Conservation (phyloP, 805 yeast species). For the Teunomyces stri region DNA sequence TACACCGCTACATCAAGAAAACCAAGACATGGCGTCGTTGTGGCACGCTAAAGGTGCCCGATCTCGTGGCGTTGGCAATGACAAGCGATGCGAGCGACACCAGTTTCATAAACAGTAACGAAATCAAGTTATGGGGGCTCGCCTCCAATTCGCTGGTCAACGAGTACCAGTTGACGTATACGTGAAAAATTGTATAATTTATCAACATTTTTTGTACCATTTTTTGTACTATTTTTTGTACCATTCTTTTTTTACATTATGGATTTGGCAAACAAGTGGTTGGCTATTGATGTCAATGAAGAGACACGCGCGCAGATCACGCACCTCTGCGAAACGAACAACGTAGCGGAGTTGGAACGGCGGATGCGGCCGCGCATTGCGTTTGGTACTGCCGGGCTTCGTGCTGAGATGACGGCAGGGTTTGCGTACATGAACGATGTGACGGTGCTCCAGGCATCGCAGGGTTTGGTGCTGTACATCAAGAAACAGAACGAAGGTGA, state of each 20-base stretch:
- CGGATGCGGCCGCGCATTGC: conserved; percentile 60
- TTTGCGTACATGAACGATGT: conserved; percentile 85
- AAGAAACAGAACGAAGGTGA: conserved; percentile 14
- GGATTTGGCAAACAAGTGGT: conserved; percentile 33
- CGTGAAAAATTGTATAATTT: no score
- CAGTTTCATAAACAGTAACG: conserved; percentile 5
- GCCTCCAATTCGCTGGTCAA: neutral
- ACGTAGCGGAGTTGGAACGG: conserved; percentile 46
- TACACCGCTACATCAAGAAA: conserved; percentile 39
- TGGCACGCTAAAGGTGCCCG: neutral
- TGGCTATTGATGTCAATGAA: conserved; percentile 34
- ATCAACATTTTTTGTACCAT: no score
- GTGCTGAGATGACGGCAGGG: conserved; percentile 89
- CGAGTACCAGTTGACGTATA: neutral
- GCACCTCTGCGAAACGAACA: conserved; percentile 34
- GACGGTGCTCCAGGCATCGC: conserved; percentile 87
- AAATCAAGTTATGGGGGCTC: conserved; percentile 1
- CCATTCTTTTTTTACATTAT: conserved; percentile 12
- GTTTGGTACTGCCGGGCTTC: conserved; percentile 92
- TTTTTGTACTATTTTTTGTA: neutral
- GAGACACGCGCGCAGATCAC: conserved; percentile 57
- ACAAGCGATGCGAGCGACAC: conserved; percentile 7
- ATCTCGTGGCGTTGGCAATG: conserved; percentile 1
- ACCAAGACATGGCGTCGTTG: conserved; percentile 34
- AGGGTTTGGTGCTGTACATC: conserved; percentile 64